Evolutionary conservation across 176 grass and related monocot species (phyloP), one percentile per base, ranked within the genome.

Genomic region (Thinopyrum elongatum): DNA sequence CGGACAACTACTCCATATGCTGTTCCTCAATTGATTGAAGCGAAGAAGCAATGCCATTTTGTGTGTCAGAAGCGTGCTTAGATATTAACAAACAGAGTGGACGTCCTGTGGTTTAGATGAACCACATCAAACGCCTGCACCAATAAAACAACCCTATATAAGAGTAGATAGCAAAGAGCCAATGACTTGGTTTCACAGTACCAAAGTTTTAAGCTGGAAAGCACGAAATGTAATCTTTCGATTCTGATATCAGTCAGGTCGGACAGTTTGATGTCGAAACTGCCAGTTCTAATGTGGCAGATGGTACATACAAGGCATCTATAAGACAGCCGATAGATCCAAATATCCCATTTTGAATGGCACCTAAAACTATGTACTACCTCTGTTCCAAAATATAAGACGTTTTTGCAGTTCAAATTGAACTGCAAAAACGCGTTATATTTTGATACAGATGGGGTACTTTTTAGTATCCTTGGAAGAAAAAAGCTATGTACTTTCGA

Each of bases 11-110:
- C n/a, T 64, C 55, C 44, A 22, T 44, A 83, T 47, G 72, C 19
- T 85, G 78, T 62, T 89, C 85, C 90, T 87, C 38, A 94, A 34
- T n/a, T 92, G 65, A 92, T 55, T 80, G 70, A 91, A 95, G 67
- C 31, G 25, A 72, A 82, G 35, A 70, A 76, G 71, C 28, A 80
- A 79, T 33, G 95, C 75, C 95, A 97, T 94, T 87, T 34, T 90
- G 66, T 8, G 41, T 29, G 14, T 46, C 44, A 6, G 6, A 65
- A 78, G 69, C 25, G 19, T 84, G 61, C 76, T 65, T 65, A 49
- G 22, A 71, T 61, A 78, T 81, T 49, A 92, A 90, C 17, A 51
- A 27, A 10, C 15, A 57, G 10, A 77, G 74, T n/a, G 29, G 7
- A 23, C 1, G 35, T 19, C 5, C 67, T 22, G 16, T 74, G 23